These are phyloP conservation scores for Pyrrhoderma noxium DNA, from an alignment of 1,284 basidiomycete species.

Conservation along the genomic window DNA sequence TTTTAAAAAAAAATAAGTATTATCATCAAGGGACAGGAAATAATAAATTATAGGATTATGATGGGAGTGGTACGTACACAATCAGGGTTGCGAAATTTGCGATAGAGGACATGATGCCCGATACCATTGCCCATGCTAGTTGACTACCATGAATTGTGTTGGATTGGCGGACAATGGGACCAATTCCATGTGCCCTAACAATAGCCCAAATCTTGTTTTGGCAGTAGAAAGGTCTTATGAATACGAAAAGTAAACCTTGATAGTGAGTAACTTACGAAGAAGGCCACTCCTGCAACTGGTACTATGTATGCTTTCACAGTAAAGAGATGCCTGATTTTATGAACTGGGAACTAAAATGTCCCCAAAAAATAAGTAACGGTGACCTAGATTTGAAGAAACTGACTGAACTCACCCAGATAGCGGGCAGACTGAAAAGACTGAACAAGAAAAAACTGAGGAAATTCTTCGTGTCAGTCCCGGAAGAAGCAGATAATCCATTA, in stretches of 20 bases:
- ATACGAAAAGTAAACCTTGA: no score
- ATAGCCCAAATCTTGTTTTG: conserved; percentile 54
- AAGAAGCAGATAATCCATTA: conserved; percentile 61
- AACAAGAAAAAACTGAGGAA: conserved; percentile 84
- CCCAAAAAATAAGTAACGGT: not conserved
- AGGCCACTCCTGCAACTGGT: conserved; percentile 66
- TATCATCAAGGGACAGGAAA: no score
- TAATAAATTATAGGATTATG: not conserved
- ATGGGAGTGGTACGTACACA: conserved; percentile 37
- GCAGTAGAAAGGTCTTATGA: no score
- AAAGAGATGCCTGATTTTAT: conserved; percentile 66
- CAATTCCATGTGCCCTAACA: conserved; percentile 71
- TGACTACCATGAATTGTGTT: conserved; percentile 60
- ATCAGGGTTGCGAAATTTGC: conserved; percentile 74
- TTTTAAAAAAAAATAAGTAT: conserved; percentile 12
- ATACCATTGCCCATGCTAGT: conserved; percentile 76
- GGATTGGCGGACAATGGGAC: conserved; percentile 70
- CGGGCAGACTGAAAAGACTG: conserved; percentile 74
- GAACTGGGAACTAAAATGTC: conserved; percentile 19
- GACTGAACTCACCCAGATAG: conserved; percentile 53
- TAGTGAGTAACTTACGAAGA: conserved; percentile 56
- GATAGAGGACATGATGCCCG: conserved; percentile 71
- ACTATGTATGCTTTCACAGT: conserved; percentile 71
- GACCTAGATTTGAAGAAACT: conserved; percentile 6
- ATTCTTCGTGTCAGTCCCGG: conserved; percentile 63